Conservation (phyloP, 148 eudicot genomes). For the Persicaria tinctoria region DNA sequence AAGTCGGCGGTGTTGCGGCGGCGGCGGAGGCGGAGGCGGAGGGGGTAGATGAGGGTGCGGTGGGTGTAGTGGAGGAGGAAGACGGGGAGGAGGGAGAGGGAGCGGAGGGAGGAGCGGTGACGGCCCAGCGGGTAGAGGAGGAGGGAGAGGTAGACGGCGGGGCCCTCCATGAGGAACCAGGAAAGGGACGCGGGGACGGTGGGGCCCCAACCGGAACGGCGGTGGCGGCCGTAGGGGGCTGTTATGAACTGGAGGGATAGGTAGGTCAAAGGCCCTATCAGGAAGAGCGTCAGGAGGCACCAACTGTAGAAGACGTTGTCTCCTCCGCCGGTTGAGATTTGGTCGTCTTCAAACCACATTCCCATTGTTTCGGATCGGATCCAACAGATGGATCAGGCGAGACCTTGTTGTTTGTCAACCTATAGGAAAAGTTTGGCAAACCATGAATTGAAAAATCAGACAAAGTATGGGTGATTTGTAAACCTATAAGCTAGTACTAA, state of each 20-base stretch:
- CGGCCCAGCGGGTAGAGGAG: slow-evolving; percentile 53
- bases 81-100: slow-evolving; percentile 42
- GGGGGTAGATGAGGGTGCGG: slow-evolving; percentile 66
- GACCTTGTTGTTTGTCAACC: too few species aligned
- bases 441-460: too few species aligned
- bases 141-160: slow-evolving; percentile 51
- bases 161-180: slow-evolving; percentile 87
- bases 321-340: background rate
- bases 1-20: slow-evolving; percentile 22
- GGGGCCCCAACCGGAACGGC: slow-evolving; percentile 75
- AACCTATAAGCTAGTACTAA: too few species aligned
- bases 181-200: slow-evolving; percentile 55
- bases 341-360: background rate
- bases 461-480: too few species aligned
- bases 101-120: slow-evolving; percentile 24
- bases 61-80: slow-evolving; percentile 77
- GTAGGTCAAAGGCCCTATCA: slow-evolving; percentile 37
- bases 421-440: too few species aligned
- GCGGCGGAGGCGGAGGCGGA: slow-evolving; percentile 41
- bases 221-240: slow-evolving; percentile 86
- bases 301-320: slow-evolving; percentile 18
- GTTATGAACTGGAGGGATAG: slow-evolving; percentile 45
- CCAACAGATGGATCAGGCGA: too few species aligned
- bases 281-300: slow-evolving; percentile 33
- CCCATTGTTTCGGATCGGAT: too few species aligned